Evolutionary conservation across 1,284 basidiomycete genomes (phyloP), one percentile per base, ranked within the genome.

Genomic region (Hypsizygus ulmarius): DNA sequence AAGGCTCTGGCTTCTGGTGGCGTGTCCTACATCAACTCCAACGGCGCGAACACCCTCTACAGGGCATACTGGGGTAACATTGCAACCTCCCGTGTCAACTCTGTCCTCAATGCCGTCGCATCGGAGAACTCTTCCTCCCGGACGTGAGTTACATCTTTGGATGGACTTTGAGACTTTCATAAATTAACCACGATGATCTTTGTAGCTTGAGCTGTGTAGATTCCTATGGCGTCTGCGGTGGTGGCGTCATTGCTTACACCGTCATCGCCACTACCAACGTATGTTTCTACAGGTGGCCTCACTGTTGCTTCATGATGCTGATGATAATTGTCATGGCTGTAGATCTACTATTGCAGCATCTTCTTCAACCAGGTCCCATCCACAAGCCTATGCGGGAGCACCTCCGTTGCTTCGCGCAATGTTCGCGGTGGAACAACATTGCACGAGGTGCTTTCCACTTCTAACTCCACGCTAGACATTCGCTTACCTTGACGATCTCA

Each of bases 331-430:
- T 9, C n/a, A 14, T 29, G n/a, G 33, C 21, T 33, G n/a, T 49
- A 70, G 67, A 69, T 72, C 51, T 71, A 71, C 60, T 69, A 56
- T 60, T 72, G 71, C 62, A 57, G 54, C 55, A 62, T 68, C 49
- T 72, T 73, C 66, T 73, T 69, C 64, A 64, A 65, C 43, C 63
- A 72, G 51, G 66, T 70, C 11, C 14, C 69, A 3, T 59, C 57
- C 37, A 41, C 54, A 30, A 56, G 46, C 41, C 64, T 73, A 11
- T 73, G 71, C 63, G 55, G 55, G 40, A 66, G 65, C 12, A 70
- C 68, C 14, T 59, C 64, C 21, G 70, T 72, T 27, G 61, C 64
- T 18, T 63, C 66, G 18, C 68, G 67, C 41, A 68, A 68, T 50
- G 58, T 68, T 38, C 68, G 70, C 43, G 69, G 69, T 40, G 70